Evolutionary conservation across 2,329 filamentous ascomycete species (phyloP).

Genomic region (Capronia coronata): DNA sequence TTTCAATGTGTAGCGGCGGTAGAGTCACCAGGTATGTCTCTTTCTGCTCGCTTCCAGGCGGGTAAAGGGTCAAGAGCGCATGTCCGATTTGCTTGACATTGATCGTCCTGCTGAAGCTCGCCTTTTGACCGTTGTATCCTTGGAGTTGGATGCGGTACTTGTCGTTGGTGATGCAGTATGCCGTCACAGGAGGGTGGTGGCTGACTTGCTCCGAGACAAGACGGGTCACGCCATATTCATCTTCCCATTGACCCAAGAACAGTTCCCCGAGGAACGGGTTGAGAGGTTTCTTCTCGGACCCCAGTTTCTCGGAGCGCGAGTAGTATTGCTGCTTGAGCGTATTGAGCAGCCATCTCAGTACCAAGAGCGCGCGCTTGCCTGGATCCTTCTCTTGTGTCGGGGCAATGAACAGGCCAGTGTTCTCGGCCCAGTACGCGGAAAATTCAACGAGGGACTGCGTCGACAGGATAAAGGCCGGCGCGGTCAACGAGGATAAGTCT

Average conservation of each 20-base stretch:
- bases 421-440: slow-evolving; percentile 67
- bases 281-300: slow-evolving; percentile 94
- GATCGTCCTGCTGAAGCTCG: slow-evolving; percentile 88
- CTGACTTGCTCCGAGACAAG: slow-evolving; percentile 90
- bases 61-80: slow-evolving; percentile 65
- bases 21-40: slow-evolving; percentile 88
- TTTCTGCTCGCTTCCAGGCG: slow-evolving; percentile 45
- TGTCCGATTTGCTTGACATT: slow-evolving; percentile 93
- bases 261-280: slow-evolving; percentile 95
- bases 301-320: slow-evolving; percentile 68
- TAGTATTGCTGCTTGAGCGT: slow-evolving; percentile 78
- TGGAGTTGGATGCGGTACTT: slow-evolving; percentile 66
- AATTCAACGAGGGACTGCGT: slow-evolving; percentile 61
- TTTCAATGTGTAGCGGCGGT: slow-evolving; percentile 86
- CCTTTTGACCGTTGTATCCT: slow-evolving; percentile 95
- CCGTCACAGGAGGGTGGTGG: slow-evolving; percentile 91
- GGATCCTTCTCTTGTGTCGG: slow-evolving; percentile 68
- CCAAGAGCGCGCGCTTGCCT: slow-evolving; percentile 66
- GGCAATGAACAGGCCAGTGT: slow-evolving; percentile 65
- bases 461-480: slow-evolving; percentile 75
- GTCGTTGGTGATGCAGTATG: slow-evolving; percentile 85
- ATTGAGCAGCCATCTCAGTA: slow-evolving; percentile 85
- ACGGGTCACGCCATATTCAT: slow-evolving; percentile 67
- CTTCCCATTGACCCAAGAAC: slow-evolving; percentile 85
- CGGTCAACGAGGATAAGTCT: slow-evolving; percentile 72